Percentiles rank a stretch among this genome's conserved stretches.
phyloP scores from a whole-genome alignment of 352 stramenopile species.

The Globisporangium recalcitrans region DNA sequence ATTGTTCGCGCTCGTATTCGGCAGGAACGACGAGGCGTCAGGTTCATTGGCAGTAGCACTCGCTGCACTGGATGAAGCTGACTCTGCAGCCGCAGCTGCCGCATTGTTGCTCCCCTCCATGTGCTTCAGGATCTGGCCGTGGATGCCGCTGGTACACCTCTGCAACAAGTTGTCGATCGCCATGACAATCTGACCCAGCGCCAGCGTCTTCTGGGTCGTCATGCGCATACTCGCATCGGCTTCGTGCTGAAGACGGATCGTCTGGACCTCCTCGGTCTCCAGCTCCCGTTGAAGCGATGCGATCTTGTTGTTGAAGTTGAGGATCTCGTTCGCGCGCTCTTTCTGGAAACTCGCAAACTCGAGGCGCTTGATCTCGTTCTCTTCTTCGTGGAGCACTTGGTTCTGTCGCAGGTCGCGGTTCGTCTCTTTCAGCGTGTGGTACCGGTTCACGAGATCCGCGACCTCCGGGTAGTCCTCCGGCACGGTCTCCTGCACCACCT shows the following conservation, averaged over 20 bases:
- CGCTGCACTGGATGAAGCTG: neutral
- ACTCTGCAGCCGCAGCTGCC: conserved; percentile 14
- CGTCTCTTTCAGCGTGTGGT: conserved; percentile 89
- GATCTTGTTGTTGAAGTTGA: conserved; percentile 91
- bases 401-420: conserved; percentile 79
- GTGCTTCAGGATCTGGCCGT: conserved; percentile 86
- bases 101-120: conserved; percentile 56
- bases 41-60: conserved; percentile 5
- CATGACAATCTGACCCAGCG: conserved; percentile 89
- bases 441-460: conserved; percentile 88
- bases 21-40: conserved; percentile 9
- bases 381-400: conserved; percentile 75
- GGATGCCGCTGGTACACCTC: conserved; percentile 76
- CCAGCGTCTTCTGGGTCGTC: conserved; percentile 89
- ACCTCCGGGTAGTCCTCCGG: conserved; percentile 92
- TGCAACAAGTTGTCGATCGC: conserved; percentile 82
- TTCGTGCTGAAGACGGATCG: conserved; percentile 82
- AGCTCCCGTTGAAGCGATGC: conserved; percentile 78
- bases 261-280: conserved; percentile 60
- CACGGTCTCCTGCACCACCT: conserved; percentile 86
- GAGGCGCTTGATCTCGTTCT: conserved; percentile 81
- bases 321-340: conserved; percentile 88
- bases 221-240: conserved; percentile 82
- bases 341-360: conserved; percentile 86
- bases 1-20: conserved; percentile 24